Evolutionary conservation across 1,139 yeast genomes (phyloP).

Genomic region (Hanseniaspora sp.): DNA sequence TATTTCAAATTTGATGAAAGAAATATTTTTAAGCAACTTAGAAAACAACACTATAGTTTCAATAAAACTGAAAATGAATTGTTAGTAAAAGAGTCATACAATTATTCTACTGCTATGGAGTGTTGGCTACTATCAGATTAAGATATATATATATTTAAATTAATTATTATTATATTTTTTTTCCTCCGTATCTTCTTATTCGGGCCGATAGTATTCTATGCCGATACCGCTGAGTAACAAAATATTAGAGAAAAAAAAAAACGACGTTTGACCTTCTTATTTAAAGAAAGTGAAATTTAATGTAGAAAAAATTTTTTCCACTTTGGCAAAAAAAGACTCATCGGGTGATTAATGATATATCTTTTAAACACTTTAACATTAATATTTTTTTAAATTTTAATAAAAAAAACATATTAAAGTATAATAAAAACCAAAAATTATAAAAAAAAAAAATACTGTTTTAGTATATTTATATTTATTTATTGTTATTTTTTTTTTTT

Average conservation of each 20-base stretch:
- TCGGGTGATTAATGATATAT: slow-evolving; percentile 24
- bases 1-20: slow-evolving; percentile 1
- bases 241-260: slow-evolving; percentile 19
- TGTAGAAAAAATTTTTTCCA: slow-evolving; percentile 31
- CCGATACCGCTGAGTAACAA: slow-evolving; percentile 32
- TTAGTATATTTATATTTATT: too few relatives aligned
- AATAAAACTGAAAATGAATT: not conserved
- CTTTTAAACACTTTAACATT: too few relatives aligned
- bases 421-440: too few relatives aligned
- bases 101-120: slow-evolving; percentile 16
- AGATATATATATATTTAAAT: too few relatives aligned
- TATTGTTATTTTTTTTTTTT: too few relatives aligned
- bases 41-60: slow-evolving; percentile 13
- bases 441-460: too few relatives aligned
- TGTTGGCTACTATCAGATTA: slow-evolving; percentile 16
- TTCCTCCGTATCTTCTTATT: too few relatives aligned
- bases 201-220: slow-evolving; percentile 30
- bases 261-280: slow-evolving; percentile 23
- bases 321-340: slow-evolving; percentile 31
- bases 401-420: too few relatives aligned
- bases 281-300: slow-evolving; percentile 16
- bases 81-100: not conserved
- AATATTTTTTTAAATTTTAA: too few relatives aligned
- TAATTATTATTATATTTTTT: too few relatives aligned
- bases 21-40: slow-evolving; percentile 1